phyloP scores from a whole-genome alignment of 1,284 basidiomycete genomes.

The Ceratobasidium sp. region DNA sequence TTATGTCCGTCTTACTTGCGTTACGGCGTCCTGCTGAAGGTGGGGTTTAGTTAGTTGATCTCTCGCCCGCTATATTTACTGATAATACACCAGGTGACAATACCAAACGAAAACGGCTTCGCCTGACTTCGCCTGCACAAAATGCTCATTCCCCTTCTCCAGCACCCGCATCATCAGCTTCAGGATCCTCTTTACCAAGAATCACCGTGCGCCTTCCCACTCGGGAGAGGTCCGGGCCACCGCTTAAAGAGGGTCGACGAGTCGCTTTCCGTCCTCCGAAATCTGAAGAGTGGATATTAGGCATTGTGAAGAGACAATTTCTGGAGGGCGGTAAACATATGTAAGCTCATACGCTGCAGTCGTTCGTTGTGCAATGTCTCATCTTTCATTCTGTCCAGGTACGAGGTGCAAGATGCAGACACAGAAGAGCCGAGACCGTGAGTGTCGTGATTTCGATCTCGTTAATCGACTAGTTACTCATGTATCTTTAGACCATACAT shows the following conservation, averaged over 20 bases:
- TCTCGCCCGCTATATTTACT: not conserved
- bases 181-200: constrained; percentile 20
- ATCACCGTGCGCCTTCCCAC: constrained; percentile 18
- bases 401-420: constrained; percentile 82
- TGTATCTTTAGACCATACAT: constrained; percentile 62
- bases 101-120: constrained; percentile 79
- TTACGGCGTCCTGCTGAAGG: constrained; percentile 71
- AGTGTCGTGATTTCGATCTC: constrained; percentile 45
- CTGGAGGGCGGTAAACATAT: constrained; percentile 58
- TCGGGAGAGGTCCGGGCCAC: constrained; percentile 51
- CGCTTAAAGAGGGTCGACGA: constrained; percentile 71
- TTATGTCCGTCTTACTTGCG: constrained; percentile 68
- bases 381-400: constrained; percentile 53
- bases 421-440: constrained; percentile 73
- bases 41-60: constrained; percentile 58
- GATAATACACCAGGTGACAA: constrained; percentile 11
- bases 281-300: constrained; percentile 80
- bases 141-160: constrained; percentile 54
- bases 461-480: constrained; percentile 7
- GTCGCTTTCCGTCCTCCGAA: constrained; percentile 80
- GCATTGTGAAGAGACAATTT: constrained; percentile 68
- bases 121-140: constrained; percentile 64
- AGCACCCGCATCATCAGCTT: constrained; percentile 44
- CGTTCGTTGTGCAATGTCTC: constrained; percentile 8
- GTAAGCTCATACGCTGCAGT: no score